Percentiles rank a stretch among this genome's conserved stretches.
These are phyloP conservation scores for Tephrocybe sp. DNA, from an alignment of 768 basidiomycete genomes.

Conservation along the genomic window DNA sequence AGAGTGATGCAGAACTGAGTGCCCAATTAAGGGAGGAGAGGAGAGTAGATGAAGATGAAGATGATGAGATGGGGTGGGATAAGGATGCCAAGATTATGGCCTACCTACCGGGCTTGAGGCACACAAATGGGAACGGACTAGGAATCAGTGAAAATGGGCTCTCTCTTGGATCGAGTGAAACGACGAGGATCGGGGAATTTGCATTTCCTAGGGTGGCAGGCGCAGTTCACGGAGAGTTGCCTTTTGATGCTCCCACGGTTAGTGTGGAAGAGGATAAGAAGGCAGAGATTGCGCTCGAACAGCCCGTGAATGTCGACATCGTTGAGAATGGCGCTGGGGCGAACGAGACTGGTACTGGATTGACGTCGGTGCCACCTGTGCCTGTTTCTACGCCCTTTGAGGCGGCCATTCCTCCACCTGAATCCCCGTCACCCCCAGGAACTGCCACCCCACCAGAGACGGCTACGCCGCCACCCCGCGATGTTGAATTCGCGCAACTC, in stretches of 20 bases:
- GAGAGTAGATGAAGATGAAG: slow-evolving; percentile 8
- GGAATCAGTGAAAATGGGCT: background rate
- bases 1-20: slow-evolving; percentile 13
- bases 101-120: slow-evolving; percentile 13
- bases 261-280: background rate
- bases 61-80: slow-evolving; percentile 14
- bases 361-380: background rate
- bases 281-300: slow-evolving; percentile 1
- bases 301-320: slow-evolving; percentile 1
- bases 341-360: background rate
- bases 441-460: background rate
- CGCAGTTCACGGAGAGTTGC: slow-evolving; percentile 6
- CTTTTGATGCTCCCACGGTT: slow-evolving; percentile 4
- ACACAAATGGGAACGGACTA: background rate
- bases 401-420: background rate
- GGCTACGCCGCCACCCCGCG: background rate
- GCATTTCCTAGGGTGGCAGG: slow-evolving; percentile 9
- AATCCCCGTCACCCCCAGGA: background rate
- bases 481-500: slow-evolving; percentile 2
- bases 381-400: background rate
- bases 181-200: slow-evolving; percentile 13
- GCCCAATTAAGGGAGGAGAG: slow-evolving; percentile 16
- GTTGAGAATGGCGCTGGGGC: background rate
- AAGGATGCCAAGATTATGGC: slow-evolving; percentile 11
- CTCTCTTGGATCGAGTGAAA: too few relatives aligned